Base-by-base conservation (phyloP, 148 eudicot species). In the Rhododendron simsii region DNA sequence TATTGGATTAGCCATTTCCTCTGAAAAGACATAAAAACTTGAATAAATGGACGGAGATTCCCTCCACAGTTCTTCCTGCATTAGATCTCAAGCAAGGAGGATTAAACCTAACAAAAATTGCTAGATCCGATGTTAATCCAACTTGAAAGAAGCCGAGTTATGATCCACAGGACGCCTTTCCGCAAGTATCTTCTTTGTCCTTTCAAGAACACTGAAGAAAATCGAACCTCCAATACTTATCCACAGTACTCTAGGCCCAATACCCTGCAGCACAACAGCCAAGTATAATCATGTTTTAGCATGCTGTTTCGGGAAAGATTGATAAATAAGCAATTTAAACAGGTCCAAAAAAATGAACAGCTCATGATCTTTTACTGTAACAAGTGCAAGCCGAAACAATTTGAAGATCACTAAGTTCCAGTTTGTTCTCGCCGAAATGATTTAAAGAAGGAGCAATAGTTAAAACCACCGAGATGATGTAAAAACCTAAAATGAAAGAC, bases 151-250 rank as follows among this genome's bases (percentile, higher is more conserved):
- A 65, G 71, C 85, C 45, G 83, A 79, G 51, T 78, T 81, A 75
- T 81, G 67, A 75, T 75, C 76, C 48, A 41, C 71, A 84, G 87
- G 80, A 85, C 83, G 90, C 26, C 88, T 86, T 55, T 87, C 89
- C 57, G 93, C 91, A 12, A 95, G 91, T 0, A 92, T 77, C 85
- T 89, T 90, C 90, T 95, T 95, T 45, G 98, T 89, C 87, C 87
- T 94, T 90, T 96, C 98, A 82, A 96, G 92, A 76, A 94, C 95
- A 76, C 95, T 93, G 83, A 96, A 96, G 90, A 96, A 96, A 39
- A 96, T 94, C 2, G 96, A 90, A 83, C 98, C 98, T 2, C 98
- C 98, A 44, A 96, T 86, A 18, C 98, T 96, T 76, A 96, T 96
- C 98, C 98, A 96, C 67, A 96, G 61, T 75, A 96, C 96, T 84